Conservation (phyloP, 371 early-diverging fungal species). For the Mortierella sp. region DNA sequence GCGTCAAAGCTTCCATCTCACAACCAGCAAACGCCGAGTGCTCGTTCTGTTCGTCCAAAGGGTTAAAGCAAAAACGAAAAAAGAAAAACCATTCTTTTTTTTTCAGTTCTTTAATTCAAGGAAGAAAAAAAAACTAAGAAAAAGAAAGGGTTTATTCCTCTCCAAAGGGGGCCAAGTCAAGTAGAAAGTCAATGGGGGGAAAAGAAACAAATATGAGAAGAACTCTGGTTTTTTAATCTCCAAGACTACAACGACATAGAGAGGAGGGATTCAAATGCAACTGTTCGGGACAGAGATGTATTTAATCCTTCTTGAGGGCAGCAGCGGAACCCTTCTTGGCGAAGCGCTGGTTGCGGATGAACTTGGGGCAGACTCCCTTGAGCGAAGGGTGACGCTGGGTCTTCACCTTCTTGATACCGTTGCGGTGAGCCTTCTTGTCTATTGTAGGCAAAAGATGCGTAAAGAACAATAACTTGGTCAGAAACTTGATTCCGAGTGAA, state of each 20-base stretch:
- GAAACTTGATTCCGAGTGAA: too few relatives aligned
- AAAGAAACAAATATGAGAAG: neutral
- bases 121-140: neutral
- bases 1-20: neutral
- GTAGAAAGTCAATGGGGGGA: neutral
- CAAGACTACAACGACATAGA: slow-evolving; percentile 11
- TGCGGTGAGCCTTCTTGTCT: slow-evolving; percentile 98
- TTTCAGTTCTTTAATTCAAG: neutral
- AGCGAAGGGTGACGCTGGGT: slow-evolving; percentile 88
- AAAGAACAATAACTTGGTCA: neutral
- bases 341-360: slow-evolving; percentile 98
- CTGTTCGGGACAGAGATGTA: neutral
- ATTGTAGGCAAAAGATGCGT: slow-evolving; percentile 9
- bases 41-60: too few relatives aligned
- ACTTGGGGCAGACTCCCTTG: slow-evolving; percentile 97
- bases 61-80: neutral
- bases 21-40: neutral
- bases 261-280: slow-evolving; percentile 12
- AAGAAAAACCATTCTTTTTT: neutral
- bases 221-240: slow-evolving; percentile 24
- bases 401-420: slow-evolving; percentile 97
- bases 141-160: neutral
- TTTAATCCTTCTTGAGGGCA: slow-evolving; percentile 59
- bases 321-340: slow-evolving; percentile 84
- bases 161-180: slow-evolving; percentile 5